Conservation (phyloP, 2,329 filamentous ascomycete genomes). For the Nemania diffusa region DNA sequence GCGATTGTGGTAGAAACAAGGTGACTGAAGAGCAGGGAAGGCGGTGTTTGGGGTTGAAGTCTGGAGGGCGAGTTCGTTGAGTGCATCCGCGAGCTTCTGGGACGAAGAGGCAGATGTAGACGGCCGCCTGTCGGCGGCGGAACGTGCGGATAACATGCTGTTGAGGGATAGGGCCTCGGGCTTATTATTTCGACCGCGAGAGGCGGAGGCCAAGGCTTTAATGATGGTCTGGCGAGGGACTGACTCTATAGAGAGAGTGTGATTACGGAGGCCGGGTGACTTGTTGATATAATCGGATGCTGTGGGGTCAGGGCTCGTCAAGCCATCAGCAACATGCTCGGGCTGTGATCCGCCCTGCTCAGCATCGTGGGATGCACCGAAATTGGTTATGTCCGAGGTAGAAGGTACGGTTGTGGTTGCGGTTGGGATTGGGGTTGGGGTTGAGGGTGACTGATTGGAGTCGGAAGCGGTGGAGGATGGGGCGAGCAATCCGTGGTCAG, state of each 20-base stretch:
- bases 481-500: conserved; percentile 31
- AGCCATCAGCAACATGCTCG: conserved; percentile 42
- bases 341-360: conserved; percentile 37
- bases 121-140: conserved; percentile 48
- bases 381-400: conserved; percentile 34
- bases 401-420: conserved; percentile 18
- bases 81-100: conserved; percentile 71
- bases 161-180: conserved; percentile 71
- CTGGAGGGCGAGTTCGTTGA: conserved; percentile 63
- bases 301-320: conserved; percentile 42
- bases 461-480: conserved; percentile 30
- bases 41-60: conserved; percentile 58
- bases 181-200: conserved; percentile 68
- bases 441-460: conserved; percentile 20
- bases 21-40: conserved; percentile 81
- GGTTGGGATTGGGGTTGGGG: conserved; percentile 5
- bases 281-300: conserved; percentile 45
- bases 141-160: conserved; percentile 65
- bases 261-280: conserved; percentile 56
- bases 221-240: conserved; percentile 83
- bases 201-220: conserved; percentile 79
- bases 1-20: conserved; percentile 97
- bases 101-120: conserved; percentile 61
- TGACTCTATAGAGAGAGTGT: conserved; percentile 68
- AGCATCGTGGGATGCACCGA: conserved; percentile 41